Percentiles rank a stretch among this genome's conserved stretches.
phyloP scores from a whole-genome alignment of 495 filamentous ascomycete species.

The Evernia prunastri region DNA sequence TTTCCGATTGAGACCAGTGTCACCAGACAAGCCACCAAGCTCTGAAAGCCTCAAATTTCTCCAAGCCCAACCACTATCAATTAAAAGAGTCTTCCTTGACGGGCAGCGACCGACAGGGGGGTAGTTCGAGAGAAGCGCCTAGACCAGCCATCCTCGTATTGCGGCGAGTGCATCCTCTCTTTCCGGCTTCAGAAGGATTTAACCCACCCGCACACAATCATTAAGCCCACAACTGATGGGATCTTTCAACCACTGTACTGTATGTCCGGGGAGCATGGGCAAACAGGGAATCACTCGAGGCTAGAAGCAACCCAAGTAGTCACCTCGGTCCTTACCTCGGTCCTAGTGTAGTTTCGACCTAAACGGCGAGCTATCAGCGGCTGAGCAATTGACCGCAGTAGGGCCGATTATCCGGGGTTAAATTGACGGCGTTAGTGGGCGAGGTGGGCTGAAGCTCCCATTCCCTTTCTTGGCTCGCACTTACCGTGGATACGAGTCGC shows the following conservation, averaged over 20 bases:
- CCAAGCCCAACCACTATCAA: too few relatives aligned
- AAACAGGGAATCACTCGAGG: neutral
- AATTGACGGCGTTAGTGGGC: neutral
- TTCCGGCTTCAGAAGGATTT: neutral
- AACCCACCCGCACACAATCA: neutral
- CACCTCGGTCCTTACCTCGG: neutral
- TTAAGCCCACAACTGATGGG: neutral
- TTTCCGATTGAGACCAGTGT: neutral
- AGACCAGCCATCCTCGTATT: slow-evolving; percentile 5
- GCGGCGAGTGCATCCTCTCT: neutral
- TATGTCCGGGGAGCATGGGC: neutral
- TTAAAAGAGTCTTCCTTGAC: neutral
- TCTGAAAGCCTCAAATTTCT: too few relatives aligned
- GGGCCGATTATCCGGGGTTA: neutral
- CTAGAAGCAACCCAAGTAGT: too few relatives aligned
- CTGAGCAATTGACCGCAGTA: neutral
- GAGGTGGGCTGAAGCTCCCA: neutral
- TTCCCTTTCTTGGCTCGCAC: neutral
- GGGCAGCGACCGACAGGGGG: neutral
- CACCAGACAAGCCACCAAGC: too few relatives aligned
- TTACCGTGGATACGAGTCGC: neutral
- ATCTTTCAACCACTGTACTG: neutral
- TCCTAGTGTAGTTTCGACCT: too few relatives aligned
- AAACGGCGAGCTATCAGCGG: too few relatives aligned
- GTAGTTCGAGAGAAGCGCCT: neutral